Evolutionary conservation across 1,284 basidiomycete genomes (phyloP).

Genomic region (Meripilus lineatus): DNA sequence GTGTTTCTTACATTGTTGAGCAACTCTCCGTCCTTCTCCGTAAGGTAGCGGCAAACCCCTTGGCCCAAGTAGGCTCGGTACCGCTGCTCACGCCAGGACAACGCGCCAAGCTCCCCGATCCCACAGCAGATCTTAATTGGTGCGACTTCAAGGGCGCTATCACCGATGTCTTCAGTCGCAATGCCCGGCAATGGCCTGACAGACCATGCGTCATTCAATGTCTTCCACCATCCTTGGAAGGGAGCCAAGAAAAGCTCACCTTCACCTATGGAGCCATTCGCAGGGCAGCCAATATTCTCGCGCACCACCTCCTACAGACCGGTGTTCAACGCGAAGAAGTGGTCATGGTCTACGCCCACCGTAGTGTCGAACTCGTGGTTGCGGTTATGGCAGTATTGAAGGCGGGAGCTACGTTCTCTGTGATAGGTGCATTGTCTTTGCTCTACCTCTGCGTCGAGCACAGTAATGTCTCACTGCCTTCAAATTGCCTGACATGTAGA

Average conservation of each 20-base stretch:
- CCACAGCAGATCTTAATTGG: conserved; percentile 91
- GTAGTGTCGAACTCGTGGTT: conserved; percentile 95
- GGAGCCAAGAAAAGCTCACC: conserved; percentile 49
- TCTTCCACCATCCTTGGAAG: conserved; percentile 40
- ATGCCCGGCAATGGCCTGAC: conserved; percentile 76
- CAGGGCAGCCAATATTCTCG: conserved; percentile 84
- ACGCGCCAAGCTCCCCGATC: conserved; percentile 73
- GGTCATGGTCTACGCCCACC: conserved; percentile 98
- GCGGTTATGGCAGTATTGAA: conserved; percentile 97
- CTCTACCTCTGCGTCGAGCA: not conserved
- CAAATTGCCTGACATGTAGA: conserved; percentile 42
- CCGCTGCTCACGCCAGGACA: conserved; percentile 79
- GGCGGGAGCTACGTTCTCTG: conserved; percentile 95
- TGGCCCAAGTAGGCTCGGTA: conserved; percentile 67
- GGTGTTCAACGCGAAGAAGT: conserved; percentile 94
- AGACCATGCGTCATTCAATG: conserved; percentile 82
- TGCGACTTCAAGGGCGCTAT: conserved; percentile 96
- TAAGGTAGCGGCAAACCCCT: conserved; percentile 63
- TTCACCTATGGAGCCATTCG: conserved; percentile 85
- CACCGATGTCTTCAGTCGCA: conserved; percentile 86
- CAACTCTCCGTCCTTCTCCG: conserved; percentile 83
- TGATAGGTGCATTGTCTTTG: conserved; percentile 69
- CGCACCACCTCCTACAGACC: conserved; percentile 84
- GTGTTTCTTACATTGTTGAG: conserved; percentile 79
- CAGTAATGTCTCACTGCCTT: not conserved